Base-by-base conservation (phyloP, 2,329 filamentous ascomycete species). In the Colletotrichum tofieldiae region DNA sequence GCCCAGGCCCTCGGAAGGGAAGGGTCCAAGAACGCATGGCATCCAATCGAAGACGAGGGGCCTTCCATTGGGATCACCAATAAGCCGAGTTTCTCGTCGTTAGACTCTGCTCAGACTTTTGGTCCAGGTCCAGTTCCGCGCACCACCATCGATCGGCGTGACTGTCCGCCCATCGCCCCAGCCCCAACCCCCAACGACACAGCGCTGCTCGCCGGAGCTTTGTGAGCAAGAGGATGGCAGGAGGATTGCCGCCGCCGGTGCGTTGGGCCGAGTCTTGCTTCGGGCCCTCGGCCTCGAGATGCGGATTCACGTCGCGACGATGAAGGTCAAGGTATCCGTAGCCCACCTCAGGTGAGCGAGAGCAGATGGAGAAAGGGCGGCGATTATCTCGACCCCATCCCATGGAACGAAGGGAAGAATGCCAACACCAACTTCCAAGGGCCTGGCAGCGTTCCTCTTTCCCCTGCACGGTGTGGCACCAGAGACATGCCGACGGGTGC, bases 1-100 rank as follows among this genome's bases (percentile, higher is more conserved):
- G 63, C 61, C 67, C 67, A 61, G 67, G 49, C 55, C 32, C 37
- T 67, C 63, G 56, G 67, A 67, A 71, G 63, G 55, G 54, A 39
- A 61, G 67, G 67, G 67, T 71, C 67, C 49, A 70, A 43, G 61
- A 35, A 69, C 52, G 61, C 45, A 12, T 47, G 26, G 56, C n/a
- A 68, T 26, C 59, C 65, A 68, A 68, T 56, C 56, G 51, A 56
- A 47, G 61, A 49, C 51, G 60, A 69, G 16, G 51, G 29, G 29
- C 35, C 12, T 11, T 32, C 23, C n/a, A n/a, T 29, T 54, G 29
- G 18, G 32, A 26, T 29, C 43, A 7, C 41, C 23, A 60, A 39
- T 6, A n/a, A 29, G 23, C 29, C 29, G 56, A 45, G 16, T 26
- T 29, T 16, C 16, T 32, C 26, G 11, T 29, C 5, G 37, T 39